A percentile compares a stretch with the other conserved stretches of the same genome.
These are phyloP conservation scores for Fusarium torulosum DNA, from an alignment of 2,329 filamentous ascomycete species.

Conservation along the genomic window DNA sequence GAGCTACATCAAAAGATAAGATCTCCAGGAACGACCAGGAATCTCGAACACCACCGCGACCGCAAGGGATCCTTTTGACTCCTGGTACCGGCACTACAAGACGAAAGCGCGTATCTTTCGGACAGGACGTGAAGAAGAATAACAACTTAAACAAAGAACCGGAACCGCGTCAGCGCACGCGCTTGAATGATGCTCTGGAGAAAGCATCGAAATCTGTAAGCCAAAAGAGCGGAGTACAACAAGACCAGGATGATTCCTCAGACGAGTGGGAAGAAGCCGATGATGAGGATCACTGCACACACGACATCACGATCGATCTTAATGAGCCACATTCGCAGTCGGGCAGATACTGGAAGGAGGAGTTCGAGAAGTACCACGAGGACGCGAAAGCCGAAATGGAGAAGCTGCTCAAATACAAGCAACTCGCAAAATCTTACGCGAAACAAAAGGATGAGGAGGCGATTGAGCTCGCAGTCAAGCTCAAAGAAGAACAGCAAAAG, in stretches of 20 bases:
- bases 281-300: constrained; percentile 60
- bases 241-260: constrained; percentile 41
- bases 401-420: constrained; percentile 83
- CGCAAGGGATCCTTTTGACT: constrained; percentile 71
- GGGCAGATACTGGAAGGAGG: constrained; percentile 83
- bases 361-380: constrained; percentile 79
- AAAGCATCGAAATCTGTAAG: constrained; percentile 38
- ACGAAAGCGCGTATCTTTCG: constrained; percentile 75
- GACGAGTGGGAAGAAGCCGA: constrained; percentile 67
- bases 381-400: constrained; percentile 80
- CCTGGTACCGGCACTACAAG: constrained; percentile 71
- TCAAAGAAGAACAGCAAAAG: constrained; percentile 76
- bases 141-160: constrained; percentile 49
- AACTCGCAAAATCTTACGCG: constrained; percentile 82
- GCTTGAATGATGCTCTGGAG: constrained; percentile 62
- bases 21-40: constrained; percentile 45
- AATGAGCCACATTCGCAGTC: constrained; percentile 81
- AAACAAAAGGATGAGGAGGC: constrained; percentile 82
- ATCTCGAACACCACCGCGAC: constrained; percentile 63
- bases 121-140: constrained; percentile 65
- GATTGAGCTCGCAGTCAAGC: constrained; percentile 71
- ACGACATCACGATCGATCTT: constrained; percentile 76
- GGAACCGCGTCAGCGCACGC: constrained; percentile 54
- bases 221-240: constrained; percentile 17
- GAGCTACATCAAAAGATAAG: constrained; percentile 41